Conservation (phyloP, 2,329 filamentous ascomycete species). For the Talaromyces atroroseus region DNA sequence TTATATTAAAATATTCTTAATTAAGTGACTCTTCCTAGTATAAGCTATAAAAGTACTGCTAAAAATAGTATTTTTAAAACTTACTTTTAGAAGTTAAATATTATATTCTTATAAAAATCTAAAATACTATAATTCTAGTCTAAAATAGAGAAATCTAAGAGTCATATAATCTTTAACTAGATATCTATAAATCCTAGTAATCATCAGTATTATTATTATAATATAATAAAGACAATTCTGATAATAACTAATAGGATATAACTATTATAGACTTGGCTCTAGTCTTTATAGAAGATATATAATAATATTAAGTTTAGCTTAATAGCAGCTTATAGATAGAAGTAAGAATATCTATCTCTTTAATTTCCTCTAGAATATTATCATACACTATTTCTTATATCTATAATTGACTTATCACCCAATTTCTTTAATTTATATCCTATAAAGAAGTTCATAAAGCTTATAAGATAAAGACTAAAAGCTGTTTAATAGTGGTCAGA, state of each 20-base stretch:
- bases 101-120: constrained; percentile 26
- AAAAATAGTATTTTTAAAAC: constrained; percentile 43
- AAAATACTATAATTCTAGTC: no score
- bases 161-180: neutral
- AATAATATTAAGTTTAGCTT: constrained; percentile 12
- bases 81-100: constrained; percentile 58
- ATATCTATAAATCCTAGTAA: neutral
- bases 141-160: neutral
- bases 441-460: constrained; percentile 19
- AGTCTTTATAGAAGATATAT: constrained; percentile 14
- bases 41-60: neutral
- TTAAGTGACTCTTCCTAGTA: neutral
- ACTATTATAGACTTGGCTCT: constrained; percentile 12
- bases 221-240: neutral
- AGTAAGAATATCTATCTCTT: constrained; percentile 16
- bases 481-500: constrained; percentile 26
- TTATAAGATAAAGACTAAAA: constrained; percentile 26
- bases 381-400: constrained; percentile 22
- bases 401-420: constrained; percentile 15
- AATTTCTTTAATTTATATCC: constrained; percentile 17
- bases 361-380: constrained; percentile 18
- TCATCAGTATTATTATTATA: neutral
- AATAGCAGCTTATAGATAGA: constrained; percentile 14
- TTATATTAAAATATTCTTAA: neutral
- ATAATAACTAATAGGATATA: constrained; percentile 8